Conservation (phyloP, 495 filamentous ascomycete species). For the Xylaria flabelliformis region DNA sequence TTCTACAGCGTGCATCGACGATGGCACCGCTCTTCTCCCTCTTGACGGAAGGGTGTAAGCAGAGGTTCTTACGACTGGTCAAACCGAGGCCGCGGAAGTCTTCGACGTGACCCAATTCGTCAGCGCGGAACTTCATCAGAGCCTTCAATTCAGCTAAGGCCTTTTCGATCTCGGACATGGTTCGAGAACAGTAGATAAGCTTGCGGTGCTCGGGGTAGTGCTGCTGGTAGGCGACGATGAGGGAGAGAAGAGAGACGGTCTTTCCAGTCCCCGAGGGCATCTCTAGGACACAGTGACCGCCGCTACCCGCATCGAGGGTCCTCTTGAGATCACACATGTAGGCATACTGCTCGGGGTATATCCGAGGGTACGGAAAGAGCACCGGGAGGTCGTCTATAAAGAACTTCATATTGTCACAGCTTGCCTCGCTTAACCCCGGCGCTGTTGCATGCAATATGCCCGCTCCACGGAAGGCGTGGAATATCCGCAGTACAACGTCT, state of each 20-base stretch:
- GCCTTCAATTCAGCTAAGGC: conserved; percentile 89
- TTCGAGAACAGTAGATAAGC: conserved; percentile 98
- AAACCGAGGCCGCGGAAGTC: conserved; percentile 92
- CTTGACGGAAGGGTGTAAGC: conserved; percentile 93
- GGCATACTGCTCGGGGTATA: conserved; percentile 76
- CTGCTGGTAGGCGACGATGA: conserved; percentile 96
- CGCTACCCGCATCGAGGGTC: conserved; percentile 78
- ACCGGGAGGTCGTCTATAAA: conserved; percentile 95
- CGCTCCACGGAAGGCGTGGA: background rate
- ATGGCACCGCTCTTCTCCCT: conserved; percentile 92
- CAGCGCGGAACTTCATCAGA: conserved; percentile 89
- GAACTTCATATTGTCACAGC: conserved; percentile 79
- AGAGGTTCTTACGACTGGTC: conserved; percentile 96
- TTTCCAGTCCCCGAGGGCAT: conserved; percentile 99
- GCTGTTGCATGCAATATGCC: background rate
- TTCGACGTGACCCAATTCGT: conserved; percentile 85
- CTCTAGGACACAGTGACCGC: conserved; percentile 96
- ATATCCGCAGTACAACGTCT: background rate
- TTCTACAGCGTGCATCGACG: conserved; percentile 93
- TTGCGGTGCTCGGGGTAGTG: conserved; percentile 90
- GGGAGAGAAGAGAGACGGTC: conserved; percentile 90
- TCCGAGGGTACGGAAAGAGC: conserved; percentile 95
- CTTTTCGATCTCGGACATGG: conserved; percentile 96
- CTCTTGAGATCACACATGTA: conserved; percentile 99
- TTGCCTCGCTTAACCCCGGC: background rate